phyloP scores from a whole-genome alignment of 116 monocot genomes.

The Dioscorea cayenensis region DNA sequence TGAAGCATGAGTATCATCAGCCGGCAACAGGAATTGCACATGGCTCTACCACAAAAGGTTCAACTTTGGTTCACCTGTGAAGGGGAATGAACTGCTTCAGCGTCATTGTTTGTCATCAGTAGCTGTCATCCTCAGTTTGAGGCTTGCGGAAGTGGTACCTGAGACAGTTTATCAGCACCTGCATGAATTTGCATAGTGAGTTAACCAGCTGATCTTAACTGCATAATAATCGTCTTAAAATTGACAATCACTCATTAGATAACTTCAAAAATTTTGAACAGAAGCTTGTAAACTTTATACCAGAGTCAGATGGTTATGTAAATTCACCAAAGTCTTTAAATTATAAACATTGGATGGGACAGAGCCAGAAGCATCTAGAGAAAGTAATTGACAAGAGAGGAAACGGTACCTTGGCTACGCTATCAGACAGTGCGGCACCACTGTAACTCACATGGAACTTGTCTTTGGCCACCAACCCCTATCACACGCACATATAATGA shows the following conservation, averaged over 20 bases:
- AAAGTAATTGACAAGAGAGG: background rate
- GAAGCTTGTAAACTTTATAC: background rate
- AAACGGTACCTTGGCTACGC: constrained; percentile 58
- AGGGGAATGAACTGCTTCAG: background rate
- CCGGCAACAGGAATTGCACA: background rate
- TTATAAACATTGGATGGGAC: background rate
- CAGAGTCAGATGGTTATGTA: background rate
- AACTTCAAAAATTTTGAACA: background rate
- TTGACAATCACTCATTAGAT: background rate
- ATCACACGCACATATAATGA: background rate
- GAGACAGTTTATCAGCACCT: constrained; percentile 13
- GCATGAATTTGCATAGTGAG: constrained; percentile 14
- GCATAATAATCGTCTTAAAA: constrained; percentile 23
- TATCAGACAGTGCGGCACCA: constrained; percentile 59
- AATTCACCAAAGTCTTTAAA: background rate
- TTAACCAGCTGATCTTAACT: background rate
- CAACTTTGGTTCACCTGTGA: background rate
- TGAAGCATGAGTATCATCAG: background rate
- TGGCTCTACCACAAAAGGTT: background rate
- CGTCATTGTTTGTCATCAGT: constrained; percentile 27
- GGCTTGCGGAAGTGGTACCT: constrained; percentile 13
- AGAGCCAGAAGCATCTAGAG: too few relatives aligned
- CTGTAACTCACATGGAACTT: constrained; percentile 93
- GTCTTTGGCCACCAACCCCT: constrained; percentile 90
- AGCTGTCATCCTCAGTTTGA: constrained; percentile 71